Base-by-base conservation (phyloP, 805 yeast species). In the Wickerhamiella parazyma region DNA sequence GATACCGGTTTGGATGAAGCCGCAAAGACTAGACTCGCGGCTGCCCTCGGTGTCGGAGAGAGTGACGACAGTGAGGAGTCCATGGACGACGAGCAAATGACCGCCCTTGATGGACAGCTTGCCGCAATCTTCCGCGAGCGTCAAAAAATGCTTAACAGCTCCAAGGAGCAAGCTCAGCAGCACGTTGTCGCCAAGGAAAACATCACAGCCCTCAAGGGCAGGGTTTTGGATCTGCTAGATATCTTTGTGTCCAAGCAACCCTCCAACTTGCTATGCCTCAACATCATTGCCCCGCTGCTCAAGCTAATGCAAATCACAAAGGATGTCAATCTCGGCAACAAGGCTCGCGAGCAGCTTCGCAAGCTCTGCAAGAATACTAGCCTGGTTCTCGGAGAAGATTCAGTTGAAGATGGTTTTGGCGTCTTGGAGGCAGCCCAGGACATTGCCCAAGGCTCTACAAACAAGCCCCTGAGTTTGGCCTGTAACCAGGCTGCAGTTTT, bases 1-100 rank as follows among this genome's bases (percentile, higher is more conserved):
- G 62, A 53, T 8, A 50, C 49, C 4, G 44, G 36, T 11, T 31
- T 38, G 6, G 56, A 43, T 17, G 45, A 31, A 21, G 53, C 46
- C 14, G 45, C 57, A 3, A 55, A 60, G 50, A 21, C 21, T 14
- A 41, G 38, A 24, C 48, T 51, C 5, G 55, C 56, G 4, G 45
- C 42, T 2, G 38, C 55, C 0, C 44, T 53, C 17, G 50, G 51
- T 9, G 51, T 52, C 14, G 45, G 45, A n/a, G 55, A 49, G 6
- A 53, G 43, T 6, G 52, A 38, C 6, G 71, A 73, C 6, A 78
- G 73, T 20, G 82, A 78, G 41, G 94, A 82, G 51, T 77, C 89
- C 0, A 83, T 86, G 93, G 94, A 87, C 48, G 96, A 87, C 60
- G 95, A 87, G 54, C 86, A 86, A 58, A 89, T 89, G 97, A 76